phyloP scores from a whole-genome alignment of 1,284 basidiomycete species.

The Microbotryum intermedium region DNA sequence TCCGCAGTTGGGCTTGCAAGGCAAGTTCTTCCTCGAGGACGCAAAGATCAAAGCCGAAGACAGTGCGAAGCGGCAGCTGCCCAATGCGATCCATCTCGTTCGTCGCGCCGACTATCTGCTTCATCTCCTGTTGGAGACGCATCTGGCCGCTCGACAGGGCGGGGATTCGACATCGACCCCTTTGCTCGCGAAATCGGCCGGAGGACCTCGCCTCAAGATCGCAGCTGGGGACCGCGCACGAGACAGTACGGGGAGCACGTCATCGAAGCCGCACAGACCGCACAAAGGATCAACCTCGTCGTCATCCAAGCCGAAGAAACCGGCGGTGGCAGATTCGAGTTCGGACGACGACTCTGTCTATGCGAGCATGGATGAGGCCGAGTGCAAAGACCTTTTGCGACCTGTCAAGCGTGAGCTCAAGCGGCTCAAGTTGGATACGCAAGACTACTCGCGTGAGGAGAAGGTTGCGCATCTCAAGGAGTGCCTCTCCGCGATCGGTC shows the following conservation, averaged over 20 bases:
- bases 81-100: slow-evolving; percentile 93
- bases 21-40: slow-evolving; percentile 96
- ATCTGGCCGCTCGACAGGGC: slow-evolving; percentile 4
- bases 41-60: slow-evolving; percentile 67
- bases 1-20: slow-evolving; percentile 66
- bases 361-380: slow-evolving; percentile 72
- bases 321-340: slow-evolving; percentile 41
- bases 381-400: slow-evolving; percentile 89
- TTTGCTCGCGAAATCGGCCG: not conserved
- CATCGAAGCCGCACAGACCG: not conserved
- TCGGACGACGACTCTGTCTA: slow-evolving; percentile 23
- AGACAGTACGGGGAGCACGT: not conserved
- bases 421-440: slow-evolving; percentile 84
- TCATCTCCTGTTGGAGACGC: slow-evolving; percentile 60
- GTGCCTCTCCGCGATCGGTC: slow-evolving; percentile 85
- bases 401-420: slow-evolving; percentile 98
- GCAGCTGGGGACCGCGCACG: not conserved
- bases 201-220: slow-evolving; percentile 10
- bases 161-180: not conserved
- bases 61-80: slow-evolving; percentile 56
- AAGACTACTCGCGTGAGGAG: slow-evolving; percentile 83
- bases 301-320: slow-evolving; percentile 45
- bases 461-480: slow-evolving; percentile 94
- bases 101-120: slow-evolving; percentile 91
- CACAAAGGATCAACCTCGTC: slow-evolving; percentile 3